Conservation (phyloP, 2,329 filamentous ascomycete genomes). For the Calonectria pseudoreteaudii region DNA sequence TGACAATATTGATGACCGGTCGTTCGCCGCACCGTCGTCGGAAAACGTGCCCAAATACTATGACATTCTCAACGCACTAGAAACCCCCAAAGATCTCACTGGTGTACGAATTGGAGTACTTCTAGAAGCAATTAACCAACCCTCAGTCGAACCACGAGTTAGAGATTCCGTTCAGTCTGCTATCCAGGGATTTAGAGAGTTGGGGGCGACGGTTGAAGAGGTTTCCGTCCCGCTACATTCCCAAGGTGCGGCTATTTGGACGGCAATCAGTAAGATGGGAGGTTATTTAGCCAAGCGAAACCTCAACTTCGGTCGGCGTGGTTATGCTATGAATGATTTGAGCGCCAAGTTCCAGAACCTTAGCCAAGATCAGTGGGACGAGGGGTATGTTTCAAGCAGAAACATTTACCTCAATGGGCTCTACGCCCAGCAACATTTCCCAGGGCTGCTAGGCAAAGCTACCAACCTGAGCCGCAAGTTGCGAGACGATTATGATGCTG, state of each 20-base stretch:
- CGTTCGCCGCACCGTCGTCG: background rate
- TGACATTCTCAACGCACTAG: background rate
- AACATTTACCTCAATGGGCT: background rate
- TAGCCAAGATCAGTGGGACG: background rate
- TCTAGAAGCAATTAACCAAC: background rate
- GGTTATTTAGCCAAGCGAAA: background rate
- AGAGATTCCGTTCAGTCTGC: background rate
- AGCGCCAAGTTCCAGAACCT: background rate
- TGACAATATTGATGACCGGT: slow-evolving; percentile 9
- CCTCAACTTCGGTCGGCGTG: slow-evolving; percentile 2
- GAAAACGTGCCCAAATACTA: slow-evolving; percentile 2
- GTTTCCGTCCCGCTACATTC: background rate
- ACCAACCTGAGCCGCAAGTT: slow-evolving; percentile 7
- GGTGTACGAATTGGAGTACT: slow-evolving; percentile 7
- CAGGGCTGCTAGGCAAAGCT: background rate
- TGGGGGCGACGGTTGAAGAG: background rate
- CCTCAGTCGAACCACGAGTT: background rate
- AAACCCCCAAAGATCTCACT: background rate
- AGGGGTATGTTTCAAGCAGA: background rate
- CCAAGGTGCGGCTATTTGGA: background rate
- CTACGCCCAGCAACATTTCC: background rate
- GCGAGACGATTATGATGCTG: slow-evolving; percentile 10
- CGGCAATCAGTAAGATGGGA: background rate
- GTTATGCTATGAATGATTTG: background rate
- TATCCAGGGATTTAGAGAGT: background rate